Percentiles rank a stretch among this genome's conserved stretches.
Evolutionary conservation across 2,329 filamentous ascomycete genomes (phyloP).

Genomic region (Microdochium bolleyi): DNA sequence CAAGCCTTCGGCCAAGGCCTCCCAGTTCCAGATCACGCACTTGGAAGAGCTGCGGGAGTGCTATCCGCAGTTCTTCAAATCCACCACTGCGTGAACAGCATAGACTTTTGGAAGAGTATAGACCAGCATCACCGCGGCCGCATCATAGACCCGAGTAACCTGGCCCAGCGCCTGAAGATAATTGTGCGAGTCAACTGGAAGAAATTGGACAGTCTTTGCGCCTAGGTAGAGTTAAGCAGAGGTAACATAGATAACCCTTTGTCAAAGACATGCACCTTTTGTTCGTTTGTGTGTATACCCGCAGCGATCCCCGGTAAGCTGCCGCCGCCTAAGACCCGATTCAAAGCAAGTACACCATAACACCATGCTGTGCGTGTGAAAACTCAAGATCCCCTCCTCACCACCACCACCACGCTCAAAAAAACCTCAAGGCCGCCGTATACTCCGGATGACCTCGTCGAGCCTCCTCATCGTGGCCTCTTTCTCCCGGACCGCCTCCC

Average conservation of each 20-base stretch:
- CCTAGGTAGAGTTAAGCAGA: no score
- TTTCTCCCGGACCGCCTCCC: conserved; percentile 56
- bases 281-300: neutral
- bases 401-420: conserved; percentile 3
- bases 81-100: conserved; percentile 8
- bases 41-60: conserved; percentile 66
- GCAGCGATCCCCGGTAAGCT: neutral
- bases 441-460: conserved; percentile 51
- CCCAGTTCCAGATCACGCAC: conserved; percentile 66
- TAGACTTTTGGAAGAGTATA: neutral
- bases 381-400: no score
- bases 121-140: conserved; percentile 12
- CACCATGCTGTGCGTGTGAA: conserved; percentile 1
- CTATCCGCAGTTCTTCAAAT: conserved; percentile 84
- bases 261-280: no score
- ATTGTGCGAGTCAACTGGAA: neutral
- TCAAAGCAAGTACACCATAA: neutral
- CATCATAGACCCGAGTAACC: neutral
- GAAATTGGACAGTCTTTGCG: neutral
- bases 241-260: no score
- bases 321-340: neutral
- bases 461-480: conserved; percentile 52
- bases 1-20: conserved; percentile 55
- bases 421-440: conserved; percentile 46
- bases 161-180: no score